These are phyloP conservation scores for Rhipidocladum racemiflorum DNA, from an alignment of 176 grass and related monocot species.

Conservation along the genomic window DNA sequence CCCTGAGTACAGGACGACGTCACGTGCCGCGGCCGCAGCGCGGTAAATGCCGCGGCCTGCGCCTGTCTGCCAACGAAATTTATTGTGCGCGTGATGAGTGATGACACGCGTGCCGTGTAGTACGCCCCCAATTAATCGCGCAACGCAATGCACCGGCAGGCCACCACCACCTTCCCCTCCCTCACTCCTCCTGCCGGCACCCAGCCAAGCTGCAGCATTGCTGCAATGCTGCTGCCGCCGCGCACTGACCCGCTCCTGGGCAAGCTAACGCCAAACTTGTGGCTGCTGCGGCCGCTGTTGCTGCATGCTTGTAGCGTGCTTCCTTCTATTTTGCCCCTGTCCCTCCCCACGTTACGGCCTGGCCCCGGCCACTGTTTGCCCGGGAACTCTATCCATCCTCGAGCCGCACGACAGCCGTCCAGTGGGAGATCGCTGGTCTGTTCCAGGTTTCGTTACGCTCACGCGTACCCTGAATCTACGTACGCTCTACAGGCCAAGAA, in stretches of 20 bases:
- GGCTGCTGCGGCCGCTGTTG: background rate
- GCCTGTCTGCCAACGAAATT: background rate
- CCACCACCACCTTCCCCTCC: background rate
- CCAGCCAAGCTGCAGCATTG: background rate
- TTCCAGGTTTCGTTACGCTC: background rate
- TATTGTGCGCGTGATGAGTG: background rate
- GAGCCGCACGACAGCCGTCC: background rate
- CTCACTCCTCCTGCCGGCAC: no score
- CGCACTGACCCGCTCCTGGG: constrained; percentile 2
- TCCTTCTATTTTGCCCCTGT: constrained; percentile 52
- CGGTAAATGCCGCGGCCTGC: constrained; percentile 25
- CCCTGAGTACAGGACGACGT: constrained; percentile 26
- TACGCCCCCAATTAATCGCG: background rate
- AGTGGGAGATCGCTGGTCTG: background rate
- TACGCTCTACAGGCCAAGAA: background rate
- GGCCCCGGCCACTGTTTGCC: background rate
- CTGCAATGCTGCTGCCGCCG: background rate
- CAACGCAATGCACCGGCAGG: background rate
- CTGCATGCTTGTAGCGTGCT: background rate
- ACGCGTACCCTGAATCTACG: background rate
- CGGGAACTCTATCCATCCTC: background rate
- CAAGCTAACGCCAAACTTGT: background rate
- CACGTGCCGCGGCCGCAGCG: constrained; percentile 31
- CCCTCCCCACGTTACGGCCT: constrained; percentile 18
- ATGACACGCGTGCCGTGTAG: background rate